These are phyloP conservation scores for Parasarocladium wereldwijsianum DNA, from an alignment of 2,329 filamentous ascomycete species.

Conservation along the genomic window DNA sequence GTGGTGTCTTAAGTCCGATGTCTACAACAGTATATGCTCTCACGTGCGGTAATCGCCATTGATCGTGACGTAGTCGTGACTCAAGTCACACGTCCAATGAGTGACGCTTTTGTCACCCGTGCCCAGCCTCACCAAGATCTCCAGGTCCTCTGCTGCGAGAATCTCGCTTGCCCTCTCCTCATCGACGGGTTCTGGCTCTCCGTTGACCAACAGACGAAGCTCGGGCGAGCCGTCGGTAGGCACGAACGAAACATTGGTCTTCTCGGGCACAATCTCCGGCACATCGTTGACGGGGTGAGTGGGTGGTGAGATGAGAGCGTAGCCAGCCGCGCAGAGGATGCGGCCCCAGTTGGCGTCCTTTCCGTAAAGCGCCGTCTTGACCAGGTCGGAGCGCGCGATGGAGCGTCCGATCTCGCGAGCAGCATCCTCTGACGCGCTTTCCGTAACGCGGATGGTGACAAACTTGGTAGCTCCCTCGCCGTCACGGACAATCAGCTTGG, in stretches of 20 bases:
- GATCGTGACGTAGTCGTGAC: constrained; percentile 62
- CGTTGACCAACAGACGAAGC: constrained; percentile 61
- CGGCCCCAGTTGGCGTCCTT: constrained; percentile 98
- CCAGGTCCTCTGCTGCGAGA: constrained; percentile 60
- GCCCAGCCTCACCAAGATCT: constrained; percentile 62
- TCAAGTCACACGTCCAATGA: constrained; percentile 80
- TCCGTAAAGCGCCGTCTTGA: constrained; percentile 95
- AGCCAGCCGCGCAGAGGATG: constrained; percentile 88
- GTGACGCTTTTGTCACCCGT: constrained; percentile 53
- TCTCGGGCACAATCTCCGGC: constrained; percentile 48
- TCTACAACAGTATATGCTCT: not conserved
- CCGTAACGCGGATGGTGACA: constrained; percentile 75
- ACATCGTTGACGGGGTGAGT: constrained; percentile 43
- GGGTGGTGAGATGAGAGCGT: constrained; percentile 49
- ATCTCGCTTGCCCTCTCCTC: constrained; percentile 67
- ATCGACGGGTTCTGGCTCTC: constrained; percentile 67
- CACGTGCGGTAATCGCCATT: constrained; percentile 55
- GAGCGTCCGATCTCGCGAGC: constrained; percentile 71
- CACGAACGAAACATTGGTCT: constrained; percentile 66
- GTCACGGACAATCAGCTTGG: constrained; percentile 87
- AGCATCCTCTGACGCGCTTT: constrained; percentile 52
- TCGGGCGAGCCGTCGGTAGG: constrained; percentile 64
- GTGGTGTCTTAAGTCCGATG: constrained; percentile 4
- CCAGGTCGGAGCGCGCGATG: constrained; percentile 81
- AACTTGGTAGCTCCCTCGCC: constrained; percentile 98